phyloP scores from a whole-genome alignment of 768 basidiomycete genomes.

The Boletus bicolor region DNA sequence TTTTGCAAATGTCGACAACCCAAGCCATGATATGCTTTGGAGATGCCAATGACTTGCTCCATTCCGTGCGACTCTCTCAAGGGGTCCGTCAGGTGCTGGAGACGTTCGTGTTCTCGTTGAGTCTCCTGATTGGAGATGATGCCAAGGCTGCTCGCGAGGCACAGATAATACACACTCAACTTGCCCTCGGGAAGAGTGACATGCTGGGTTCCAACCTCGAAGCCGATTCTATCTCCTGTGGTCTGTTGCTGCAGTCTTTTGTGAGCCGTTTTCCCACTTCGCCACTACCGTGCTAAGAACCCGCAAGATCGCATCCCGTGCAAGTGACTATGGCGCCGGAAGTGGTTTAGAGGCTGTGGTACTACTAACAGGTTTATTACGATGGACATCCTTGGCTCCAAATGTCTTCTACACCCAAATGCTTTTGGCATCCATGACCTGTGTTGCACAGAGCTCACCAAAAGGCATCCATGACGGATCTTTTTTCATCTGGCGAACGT shows the following conservation, averaged over 20 bases:
- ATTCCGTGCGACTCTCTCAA: slow-evolving; percentile 48
- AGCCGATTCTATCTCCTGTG: slow-evolving; percentile 61
- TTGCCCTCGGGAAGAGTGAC: slow-evolving; percentile 56
- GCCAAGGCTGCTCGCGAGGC: slow-evolving; percentile 67
- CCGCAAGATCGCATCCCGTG: slow-evolving; percentile 54
- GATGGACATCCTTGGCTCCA: slow-evolving; percentile 64
- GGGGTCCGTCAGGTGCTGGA: slow-evolving; percentile 58
- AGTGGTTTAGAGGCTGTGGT: slow-evolving; percentile 50
- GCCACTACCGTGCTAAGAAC: background rate
- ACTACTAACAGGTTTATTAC: slow-evolving; percentile 51
- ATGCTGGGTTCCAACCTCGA: slow-evolving; percentile 56
- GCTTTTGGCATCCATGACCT: slow-evolving; percentile 59
- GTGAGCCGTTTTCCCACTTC: slow-evolving; percentile 36
- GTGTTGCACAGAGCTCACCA: slow-evolving; percentile 50
- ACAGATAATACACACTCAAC: slow-evolving; percentile 67
- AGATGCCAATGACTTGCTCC: slow-evolving; percentile 54
- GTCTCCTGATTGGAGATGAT: slow-evolving; percentile 64
- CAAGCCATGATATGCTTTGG: slow-evolving; percentile 50
- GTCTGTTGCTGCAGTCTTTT: slow-evolving; percentile 58
- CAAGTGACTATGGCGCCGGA: slow-evolving; percentile 61
- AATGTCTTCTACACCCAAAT: slow-evolving; percentile 66
- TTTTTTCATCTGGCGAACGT: slow-evolving; percentile 61
- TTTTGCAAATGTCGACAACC: slow-evolving; percentile 57
- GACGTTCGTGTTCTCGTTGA: slow-evolving; percentile 54
- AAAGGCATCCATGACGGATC: slow-evolving; percentile 30